Evolutionary conservation across 495 filamentous ascomycete species (phyloP), one percentile per base, ranked within the genome.

Genomic region (Penicillium alfredii): DNA sequence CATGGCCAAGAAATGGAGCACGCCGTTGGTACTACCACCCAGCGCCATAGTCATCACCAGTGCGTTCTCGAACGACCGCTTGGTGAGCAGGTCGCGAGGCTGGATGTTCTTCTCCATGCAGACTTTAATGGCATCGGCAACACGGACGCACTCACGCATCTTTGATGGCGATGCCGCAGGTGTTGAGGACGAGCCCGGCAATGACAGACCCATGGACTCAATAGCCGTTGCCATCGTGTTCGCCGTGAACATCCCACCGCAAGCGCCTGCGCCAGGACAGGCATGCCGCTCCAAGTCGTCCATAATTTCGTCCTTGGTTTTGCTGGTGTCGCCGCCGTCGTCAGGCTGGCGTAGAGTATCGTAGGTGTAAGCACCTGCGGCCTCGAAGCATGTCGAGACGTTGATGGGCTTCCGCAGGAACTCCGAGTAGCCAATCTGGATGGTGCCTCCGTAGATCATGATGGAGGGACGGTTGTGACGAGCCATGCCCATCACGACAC

Each of bases 181-280:
- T 35, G 81, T 94, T 1, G 86, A 90, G 0, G 88, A 94, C 1
- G 87, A 94, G 7, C 90, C 90, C 0, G 92, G 90, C 10, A 96
- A 71, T 2, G 79, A 80, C 14, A 98, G 72, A 35, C 92, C 92
- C 86, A 98, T 94, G 6, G 88, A 84, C 60, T 98, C 92, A 45
- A 98, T 88, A 9, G 88, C 88, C 0, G 88, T 93, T 4, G 87
- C 85, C 89, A 98, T 94, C 2, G 92, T 96, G 60, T 98, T 98
- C 37, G 92, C 92, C 2, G 92, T 98, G 77, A 86, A 98, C 79
- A 81, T 98, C 31, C 92, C 92, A 45, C 92, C 92, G 51, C 92
- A 98, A n/a, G 88, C 89, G 20, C 90, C 90, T 9, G 85, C 80
- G 9, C 86, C 88, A 15, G 92, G 92, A 59, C 92, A 96, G 3